Evolutionary conservation across 2,329 filamentous ascomycete species (phyloP), one percentile per base, ranked within the genome.

Genomic region (Fusarium clavum): DNA sequence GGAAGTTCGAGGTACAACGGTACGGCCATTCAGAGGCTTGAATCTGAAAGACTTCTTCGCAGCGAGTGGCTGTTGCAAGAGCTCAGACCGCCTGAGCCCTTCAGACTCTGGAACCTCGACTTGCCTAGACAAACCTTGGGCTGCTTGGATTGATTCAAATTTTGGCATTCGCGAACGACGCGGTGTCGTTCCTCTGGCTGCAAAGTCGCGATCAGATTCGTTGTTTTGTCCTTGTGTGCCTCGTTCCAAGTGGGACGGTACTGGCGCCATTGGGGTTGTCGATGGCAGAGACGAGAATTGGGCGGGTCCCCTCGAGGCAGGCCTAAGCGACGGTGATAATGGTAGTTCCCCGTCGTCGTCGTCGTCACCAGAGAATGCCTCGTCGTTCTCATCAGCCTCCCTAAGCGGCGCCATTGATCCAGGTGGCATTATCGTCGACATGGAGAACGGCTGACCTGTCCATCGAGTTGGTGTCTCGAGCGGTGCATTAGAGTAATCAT

Each of bases 401-500:
- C 68, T 74, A 16, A 80, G 66, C 16, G 78, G 68, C 18, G 76
- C 73, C 71, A 80, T 80, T 16, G 72, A 71, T 27, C 73, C 74
- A 24, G 75, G 57, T 12, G 73, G 65, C 24, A 77, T 41, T 4
- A 74, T 71, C 30, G 78, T 79, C 9, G 78, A 74, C 64, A 81
- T 77, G 8, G 81, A 77, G 30, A 80, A 76, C 9, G 80, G 76
- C 53, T 80, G 76, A 6, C 84, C 81, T 5, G 82, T 84, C 79
- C 83, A 81, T 52, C 82, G 82, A n/a, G 83, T 85, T 4, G 83
- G 83, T 10, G 83, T 85, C 49, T 81, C 80, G 16, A 81, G 58
- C 9, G 73, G 60, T 47, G 67, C 75, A 22, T 62, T 58, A 2
- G 67, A 48, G 34, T 71, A 67, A 40, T 75, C 73, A 20, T 64